Percentiles rank a stretch among this genome's conserved stretches.
Conservation (phyloP, 306 rosid species). For the Dryas alaskensis region DNA sequence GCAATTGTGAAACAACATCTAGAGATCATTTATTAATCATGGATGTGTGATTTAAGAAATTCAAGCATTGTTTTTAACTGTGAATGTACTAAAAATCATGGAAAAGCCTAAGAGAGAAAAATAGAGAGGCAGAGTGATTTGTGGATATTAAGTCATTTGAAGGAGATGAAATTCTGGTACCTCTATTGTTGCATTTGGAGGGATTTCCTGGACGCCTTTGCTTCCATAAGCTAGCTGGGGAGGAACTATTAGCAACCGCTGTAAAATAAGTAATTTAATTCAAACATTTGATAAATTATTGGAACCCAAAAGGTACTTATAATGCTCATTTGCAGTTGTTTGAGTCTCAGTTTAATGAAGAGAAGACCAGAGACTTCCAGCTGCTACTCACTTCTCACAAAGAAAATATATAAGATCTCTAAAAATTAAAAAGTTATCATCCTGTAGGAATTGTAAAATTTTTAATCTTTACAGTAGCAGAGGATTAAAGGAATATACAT, state of each 20-base stretch:
- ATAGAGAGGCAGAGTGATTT: background rate
- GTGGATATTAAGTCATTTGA: background rate
- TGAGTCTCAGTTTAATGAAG: conserved; percentile 9
- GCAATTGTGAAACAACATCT: background rate
- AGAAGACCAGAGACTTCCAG: background rate
- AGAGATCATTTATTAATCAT: conserved; percentile 7
- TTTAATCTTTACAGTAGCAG: background rate
- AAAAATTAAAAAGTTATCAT: background rate
- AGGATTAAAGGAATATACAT: background rate
- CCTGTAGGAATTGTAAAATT: background rate
- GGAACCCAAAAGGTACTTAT: conserved; percentile 18
- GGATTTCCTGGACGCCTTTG: conserved; percentile 89
- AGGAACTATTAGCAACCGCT: conserved; percentile 81
- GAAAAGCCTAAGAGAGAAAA: background rate
- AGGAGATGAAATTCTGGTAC: conserved; percentile 28
- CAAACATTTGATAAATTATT: conserved; percentile 13
- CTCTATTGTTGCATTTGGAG: conserved; percentile 96
- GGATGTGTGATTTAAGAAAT: background rate
- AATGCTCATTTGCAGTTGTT: background rate
- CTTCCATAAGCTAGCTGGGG: conserved; percentile 92
- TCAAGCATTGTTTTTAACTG: background rate
- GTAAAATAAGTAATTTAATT: conserved; percentile 31
- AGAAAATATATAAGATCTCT: background rate
- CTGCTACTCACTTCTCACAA: background rate
- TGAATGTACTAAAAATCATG: background rate